Conservation (phyloP, 371 early-diverging fungal genomes). For the Mucor lusitanicus region DNA sequence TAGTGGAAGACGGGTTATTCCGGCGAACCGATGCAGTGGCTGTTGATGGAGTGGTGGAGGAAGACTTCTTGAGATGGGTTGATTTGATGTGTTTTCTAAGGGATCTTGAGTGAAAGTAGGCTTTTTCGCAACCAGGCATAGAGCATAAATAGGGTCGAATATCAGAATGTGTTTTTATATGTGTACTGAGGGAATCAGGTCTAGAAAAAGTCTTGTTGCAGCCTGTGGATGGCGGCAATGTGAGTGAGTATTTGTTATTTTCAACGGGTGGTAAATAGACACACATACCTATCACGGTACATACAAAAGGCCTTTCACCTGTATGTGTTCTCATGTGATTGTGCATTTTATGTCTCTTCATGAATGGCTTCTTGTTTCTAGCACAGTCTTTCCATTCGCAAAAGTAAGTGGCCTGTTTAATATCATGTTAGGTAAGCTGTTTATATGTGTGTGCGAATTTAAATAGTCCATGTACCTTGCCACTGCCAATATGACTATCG, state of each 20-base stretch:
- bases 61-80: slow-evolving; percentile 11
- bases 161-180: slow-evolving; percentile 85
- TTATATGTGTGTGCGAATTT: neutral
- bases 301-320: slow-evolving; percentile 73
- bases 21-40: slow-evolving; percentile 10
- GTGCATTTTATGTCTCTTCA: slow-evolving; percentile 88
- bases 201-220: slow-evolving; percentile 87
- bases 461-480: slow-evolving; percentile 14
- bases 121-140: slow-evolving; percentile 61
- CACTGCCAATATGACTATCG: slow-evolving; percentile 28
- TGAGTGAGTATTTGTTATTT: neutral
- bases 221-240: slow-evolving; percentile 36
- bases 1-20: slow-evolving; percentile 12
- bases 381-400: slow-evolving; percentile 86
- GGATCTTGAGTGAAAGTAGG: slow-evolving; percentile 77
- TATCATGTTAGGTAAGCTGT: neutral
- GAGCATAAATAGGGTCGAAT: slow-evolving; percentile 70
- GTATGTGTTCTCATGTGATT: slow-evolving; percentile 90
- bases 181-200: slow-evolving; percentile 87
- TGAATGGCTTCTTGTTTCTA: slow-evolving; percentile 76
- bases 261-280: neutral
- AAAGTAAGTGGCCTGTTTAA: slow-evolving; percentile 62
- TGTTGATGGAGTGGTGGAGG: neutral
- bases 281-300: slow-evolving; percentile 24
- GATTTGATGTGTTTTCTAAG: slow-evolving; percentile 65